Evolutionary conservation across 371 early-diverging fungal species (phyloP), one percentile per base, ranked within the genome.

Genomic region (Mucor racemosus): DNA sequence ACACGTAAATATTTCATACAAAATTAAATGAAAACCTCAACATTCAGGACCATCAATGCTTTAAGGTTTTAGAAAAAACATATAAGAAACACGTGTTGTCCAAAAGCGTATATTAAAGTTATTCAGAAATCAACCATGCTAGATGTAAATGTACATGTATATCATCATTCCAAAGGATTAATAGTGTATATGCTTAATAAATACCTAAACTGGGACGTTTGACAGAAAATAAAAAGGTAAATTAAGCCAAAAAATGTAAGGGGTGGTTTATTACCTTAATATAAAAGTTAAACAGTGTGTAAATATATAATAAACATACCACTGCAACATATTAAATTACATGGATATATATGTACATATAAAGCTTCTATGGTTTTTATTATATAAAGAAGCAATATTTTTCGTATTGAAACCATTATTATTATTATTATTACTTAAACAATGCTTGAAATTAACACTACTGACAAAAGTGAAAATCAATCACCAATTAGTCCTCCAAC

Each of bases 401-500:
- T n/a, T 7, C 5, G 5, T 26, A 8, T 36, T 56, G 14, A 11
- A 13, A 26, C 3, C 3, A 26, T 26, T n/a, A 7, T 35, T n/a
- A 56, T 1, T 56, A 56, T 56, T 10, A 56, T 34, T 15, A 56
- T 13, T 38, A 38, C 4, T 38, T 2, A 38, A 38, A 38, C 5
- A 7, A 38, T 38, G 38, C 38, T 38, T 38, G 38, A 38, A 11
- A 8, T 56, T n/a, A 56, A 1, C 8, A 35, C 26, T 26, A 53
- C 53, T 21, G 53, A 53, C 13, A 53, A 53, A 31, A 21, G 19
- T 14, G 53, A 53, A 14, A 53, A 31, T 53, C 31, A n/a, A 56
- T 33, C 34, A 17, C 65, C 69, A 31, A 69, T 66, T 26, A 40
- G 55, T 39, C 71, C 66, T 7, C 62, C 59, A 41, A 50, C 62